Evolutionary conservation across 148 eudicot genomes (phyloP), one percentile per base, ranked within the genome.

Genomic region (Heliosperma pusillum): DNA sequence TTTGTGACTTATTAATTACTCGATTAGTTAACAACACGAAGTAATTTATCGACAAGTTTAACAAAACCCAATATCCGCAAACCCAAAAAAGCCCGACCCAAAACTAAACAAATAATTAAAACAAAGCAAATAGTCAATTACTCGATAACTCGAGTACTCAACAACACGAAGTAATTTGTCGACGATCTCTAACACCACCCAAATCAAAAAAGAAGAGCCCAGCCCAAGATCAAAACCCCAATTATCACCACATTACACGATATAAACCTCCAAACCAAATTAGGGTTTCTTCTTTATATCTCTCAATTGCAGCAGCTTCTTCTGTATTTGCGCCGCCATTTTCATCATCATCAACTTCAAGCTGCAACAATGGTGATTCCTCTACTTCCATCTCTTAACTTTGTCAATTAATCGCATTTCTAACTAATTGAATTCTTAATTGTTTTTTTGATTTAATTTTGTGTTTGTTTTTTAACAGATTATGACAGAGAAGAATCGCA

Each of bases 401-500:
- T 63, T 8, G 33, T 65, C 10, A 59, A 22, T 67, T 29, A 11
- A 0, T 25, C 58, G 20, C 1, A 0, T 12, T 3, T 9, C 16
- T 0, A 4, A 12, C 27, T 21, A 21, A n/a, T 6, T 2, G 25
- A 57, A 47, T 7, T 60, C 7, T 9, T 71, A 5, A 75, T 80
- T 33, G 47, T 67, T 21, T 63, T 33, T 1, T 16, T 67, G 10
- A 11, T 47, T 15, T 69, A n/a, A n/a, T 66, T 24, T 27, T 55
- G 50, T 71, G 30, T 29, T 9, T 47, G 59, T 70, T 50, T 75
- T 42, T 3, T 47, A 10, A 15, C 84, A 92, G 97, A 90, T 92
- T 81, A 90, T 92, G 21, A 19, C 97, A 7, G 97, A 92, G 83
- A 90, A 92, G 91, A 92, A 90, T 73, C 82, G 97, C 63, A 88